Evolutionary conservation across 2,329 filamentous ascomycete species (phyloP).

Genomic region (Cytospora piceae): DNA sequence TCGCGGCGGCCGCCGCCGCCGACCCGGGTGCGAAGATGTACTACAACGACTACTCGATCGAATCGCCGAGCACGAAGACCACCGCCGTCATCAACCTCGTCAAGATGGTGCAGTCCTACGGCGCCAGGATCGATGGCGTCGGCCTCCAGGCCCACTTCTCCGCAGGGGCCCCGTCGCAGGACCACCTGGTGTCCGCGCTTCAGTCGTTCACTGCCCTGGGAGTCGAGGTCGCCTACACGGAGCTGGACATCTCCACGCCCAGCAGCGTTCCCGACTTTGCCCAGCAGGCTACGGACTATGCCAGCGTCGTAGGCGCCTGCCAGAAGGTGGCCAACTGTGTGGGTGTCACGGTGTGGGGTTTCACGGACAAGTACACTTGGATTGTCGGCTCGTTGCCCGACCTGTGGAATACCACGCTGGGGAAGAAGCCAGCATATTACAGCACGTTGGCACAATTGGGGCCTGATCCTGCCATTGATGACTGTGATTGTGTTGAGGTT

Average conservation of each 20-base stretch:
- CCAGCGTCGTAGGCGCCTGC: constrained; percentile 35
- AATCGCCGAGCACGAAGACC: constrained; percentile 38
- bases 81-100: constrained; percentile 41
- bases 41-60: constrained; percentile 44
- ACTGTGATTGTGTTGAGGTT: constrained; percentile 8
- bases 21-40: constrained; percentile 21
- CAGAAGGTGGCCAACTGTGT: constrained; percentile 36
- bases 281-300: constrained; percentile 49
- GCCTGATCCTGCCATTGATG: constrained; percentile 2
- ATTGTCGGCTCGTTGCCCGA: constrained; percentile 34
- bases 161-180: constrained; percentile 39
- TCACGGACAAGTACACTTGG: constrained; percentile 37
- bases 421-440: constrained; percentile 34
- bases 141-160: constrained; percentile 56
- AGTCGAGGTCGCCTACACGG: constrained; percentile 56
- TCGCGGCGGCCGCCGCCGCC: constrained; percentile 36
- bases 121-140: constrained; percentile 54
- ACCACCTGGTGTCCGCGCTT: constrained; percentile 43
- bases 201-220: constrained; percentile 46
- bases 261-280: constrained; percentile 42
- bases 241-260: constrained; percentile 52
- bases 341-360: constrained; percentile 39
- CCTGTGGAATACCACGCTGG: constrained; percentile 32
- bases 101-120: constrained; percentile 39
- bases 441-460: constrained; percentile 11